Base-by-base conservation (phyloP, 2,329 filamentous ascomycete species). In the Pseudohalonectria lignicola region DNA sequence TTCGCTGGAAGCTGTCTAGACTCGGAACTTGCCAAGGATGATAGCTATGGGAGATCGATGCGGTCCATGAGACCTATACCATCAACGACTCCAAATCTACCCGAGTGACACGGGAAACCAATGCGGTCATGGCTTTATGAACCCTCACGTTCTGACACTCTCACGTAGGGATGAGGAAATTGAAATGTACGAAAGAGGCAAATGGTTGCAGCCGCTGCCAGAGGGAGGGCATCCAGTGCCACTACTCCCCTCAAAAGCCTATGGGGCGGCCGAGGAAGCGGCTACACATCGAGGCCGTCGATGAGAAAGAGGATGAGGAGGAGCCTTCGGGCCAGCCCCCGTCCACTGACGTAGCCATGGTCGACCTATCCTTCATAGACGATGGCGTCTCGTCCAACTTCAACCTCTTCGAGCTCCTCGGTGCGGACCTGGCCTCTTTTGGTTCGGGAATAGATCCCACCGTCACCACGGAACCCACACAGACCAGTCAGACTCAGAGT, bases 251-350 rank as follows among this genome's bases (percentile, higher is more conserved):
- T 11, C 77, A 80, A 52, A 81, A 81, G 55, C 73, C 62, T 30
- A 81, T 81, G 76, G 77, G 77, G 4, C 64, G 77, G 31, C 77
- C 77, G 17, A 62, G 75, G 39, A 81, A 81, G 56, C 63, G 72
- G 41, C 66, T 60, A 15, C 54, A 55, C 31, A 44, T 53, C 21
- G 62, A 64, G 12, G 47, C 50, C 10, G 41, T 42, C 12, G 38
- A 39, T 8, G 28, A 36, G 9, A 37, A 12, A 4, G 31, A 31
- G 13, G 30, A 44, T 10, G 41, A 43, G 23, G 23, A 26, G 23
- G 8, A 26, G 12, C 8, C 7, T 8, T 7, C 8, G 12, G 12
- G 8, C 25, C 34, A 44, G n/a, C 31, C 36, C 17, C 26, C 31
- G 19, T 28, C 37, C 23, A 18, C 34, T 18, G 23, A 26, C 12